Conservation (phyloP, 2,329 filamentous ascomycete species). For the Incumbomyces delicatus region DNA sequence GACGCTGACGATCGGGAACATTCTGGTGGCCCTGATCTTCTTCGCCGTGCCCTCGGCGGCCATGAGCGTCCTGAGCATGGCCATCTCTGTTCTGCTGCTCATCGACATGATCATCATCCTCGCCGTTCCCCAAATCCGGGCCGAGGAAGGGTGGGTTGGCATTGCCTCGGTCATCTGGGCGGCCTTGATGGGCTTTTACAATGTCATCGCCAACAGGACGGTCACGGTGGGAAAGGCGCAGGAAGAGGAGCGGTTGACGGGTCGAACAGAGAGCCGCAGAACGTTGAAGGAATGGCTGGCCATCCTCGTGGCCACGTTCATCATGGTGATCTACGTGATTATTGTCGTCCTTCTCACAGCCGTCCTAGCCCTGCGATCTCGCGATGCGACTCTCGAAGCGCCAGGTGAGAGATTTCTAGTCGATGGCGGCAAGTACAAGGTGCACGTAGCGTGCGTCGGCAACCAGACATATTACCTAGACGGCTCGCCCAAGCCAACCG, state of each 20-base stretch:
- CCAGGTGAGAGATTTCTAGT: conserved; percentile 72
- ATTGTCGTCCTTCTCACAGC: conserved; percentile 67
- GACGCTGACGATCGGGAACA: conserved; percentile 64
- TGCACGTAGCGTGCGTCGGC: conserved; percentile 81
- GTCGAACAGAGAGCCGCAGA: conserved; percentile 73
- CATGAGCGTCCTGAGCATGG: conserved; percentile 61
- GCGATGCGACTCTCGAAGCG: conserved; percentile 64
- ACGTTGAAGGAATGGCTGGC: conserved; percentile 75
- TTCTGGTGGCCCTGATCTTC: conserved; percentile 72
- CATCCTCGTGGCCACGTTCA: conserved; percentile 64
- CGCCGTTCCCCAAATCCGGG: conserved; percentile 60
- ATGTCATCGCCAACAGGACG: conserved; percentile 65
- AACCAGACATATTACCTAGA: conserved; percentile 48
- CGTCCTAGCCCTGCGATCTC: conserved; percentile 67
- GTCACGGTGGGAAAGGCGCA: conserved; percentile 88
- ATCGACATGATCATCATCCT: conserved; percentile 72
- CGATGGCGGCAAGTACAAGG: conserved; percentile 71
- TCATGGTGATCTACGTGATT: conserved; percentile 56
- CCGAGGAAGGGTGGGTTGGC: conserved; percentile 88
- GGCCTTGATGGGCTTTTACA: conserved; percentile 67
- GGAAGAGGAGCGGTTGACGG: conserved; percentile 86
- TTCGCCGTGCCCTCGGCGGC: conserved; percentile 75
- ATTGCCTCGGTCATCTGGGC: conserved; percentile 78
- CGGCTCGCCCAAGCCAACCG: conserved; percentile 58
- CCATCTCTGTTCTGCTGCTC: conserved; percentile 58